Base-by-base conservation (phyloP, 2,329 filamentous ascomycete species). In the Verticillium klebahnii region DNA sequence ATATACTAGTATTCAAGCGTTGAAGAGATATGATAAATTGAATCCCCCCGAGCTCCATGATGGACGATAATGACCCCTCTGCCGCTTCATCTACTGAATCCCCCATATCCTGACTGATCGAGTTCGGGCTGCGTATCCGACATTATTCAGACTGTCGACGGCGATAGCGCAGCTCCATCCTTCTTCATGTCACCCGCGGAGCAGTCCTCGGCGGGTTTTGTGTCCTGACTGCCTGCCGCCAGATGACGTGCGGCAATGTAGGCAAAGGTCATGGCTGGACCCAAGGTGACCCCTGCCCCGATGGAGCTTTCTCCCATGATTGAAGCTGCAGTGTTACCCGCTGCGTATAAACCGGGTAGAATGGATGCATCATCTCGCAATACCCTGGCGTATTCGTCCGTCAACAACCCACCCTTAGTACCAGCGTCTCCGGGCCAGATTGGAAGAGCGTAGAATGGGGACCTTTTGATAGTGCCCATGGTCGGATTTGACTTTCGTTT, bases 401-500 rank as follows among this genome's bases (percentile, higher is more conserved):
- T 75, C 50, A 74, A 36, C 6, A 77, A 60, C 2, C 75, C 74
- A 5, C 74, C 73, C 65, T 75, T 75, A 17, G 73, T 77, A 2
- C 74, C 72, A n/a, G 75, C 61, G 61, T 77, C 72, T 14, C 75
- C 74, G 12, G 75, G 74, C 57, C 67, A 74, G 8, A 77, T 61
- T 31, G 66, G 68, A 17, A 72, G 61, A 0, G 75, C 75, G 25
- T 68, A 69, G 58, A 63, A 69, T 9, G 72, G 73, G 1, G 62
- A 63, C 52, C 65, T 67, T 8, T 63, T 65, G 36, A 74, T 64
- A 15, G 67, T 56, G 11, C 61, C 59, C 61, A 63, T 57, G 56
- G 57, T 61, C 12, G 55, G 61, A 14, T 63, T 63, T 12, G 59
- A n/a, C 17, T 32, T 29, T 15, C 25, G 11, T 19, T 14, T n/a